Conservation (phyloP, 257 asterid genomes). For the Rauvolfia tetraphylla region DNA sequence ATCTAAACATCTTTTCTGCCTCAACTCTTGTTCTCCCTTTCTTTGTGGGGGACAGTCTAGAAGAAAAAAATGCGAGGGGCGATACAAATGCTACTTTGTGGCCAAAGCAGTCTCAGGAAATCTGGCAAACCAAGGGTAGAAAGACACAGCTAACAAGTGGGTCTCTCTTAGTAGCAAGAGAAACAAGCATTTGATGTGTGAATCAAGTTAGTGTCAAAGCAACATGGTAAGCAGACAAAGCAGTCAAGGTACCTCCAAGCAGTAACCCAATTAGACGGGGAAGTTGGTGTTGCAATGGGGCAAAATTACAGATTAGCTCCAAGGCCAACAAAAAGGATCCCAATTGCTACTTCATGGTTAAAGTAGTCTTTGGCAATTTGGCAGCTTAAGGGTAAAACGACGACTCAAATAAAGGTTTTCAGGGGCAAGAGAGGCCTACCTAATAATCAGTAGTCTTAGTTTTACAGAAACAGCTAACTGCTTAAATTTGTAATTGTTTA, state of each 20-base stretch:
- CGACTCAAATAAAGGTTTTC: not conserved
- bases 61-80: not conserved
- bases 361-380: not conserved
- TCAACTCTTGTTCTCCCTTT: not conserved
- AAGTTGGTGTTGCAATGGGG: not conserved
- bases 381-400: not conserved
- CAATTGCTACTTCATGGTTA: not conserved
- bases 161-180: not conserved
- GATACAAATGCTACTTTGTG: not conserved
- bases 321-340: not conserved
- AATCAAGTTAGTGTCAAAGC: not conserved
- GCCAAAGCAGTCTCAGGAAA: not conserved
- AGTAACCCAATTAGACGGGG: not conserved
- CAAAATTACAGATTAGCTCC: not conserved
- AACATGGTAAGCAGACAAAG: not conserved
- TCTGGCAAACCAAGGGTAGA: not conserved
- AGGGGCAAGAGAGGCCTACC: not conserved
- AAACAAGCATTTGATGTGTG: no score
- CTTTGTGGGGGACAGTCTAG: not conserved
- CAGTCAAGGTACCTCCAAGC: not conserved
- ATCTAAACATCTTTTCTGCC: not conserved
- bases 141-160: not conserved
- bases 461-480: not conserved
- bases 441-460: not conserved
- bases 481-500: not conserved